Conservation (phyloP, 306 rosid species). For the Canavalia gladiata region DNA sequence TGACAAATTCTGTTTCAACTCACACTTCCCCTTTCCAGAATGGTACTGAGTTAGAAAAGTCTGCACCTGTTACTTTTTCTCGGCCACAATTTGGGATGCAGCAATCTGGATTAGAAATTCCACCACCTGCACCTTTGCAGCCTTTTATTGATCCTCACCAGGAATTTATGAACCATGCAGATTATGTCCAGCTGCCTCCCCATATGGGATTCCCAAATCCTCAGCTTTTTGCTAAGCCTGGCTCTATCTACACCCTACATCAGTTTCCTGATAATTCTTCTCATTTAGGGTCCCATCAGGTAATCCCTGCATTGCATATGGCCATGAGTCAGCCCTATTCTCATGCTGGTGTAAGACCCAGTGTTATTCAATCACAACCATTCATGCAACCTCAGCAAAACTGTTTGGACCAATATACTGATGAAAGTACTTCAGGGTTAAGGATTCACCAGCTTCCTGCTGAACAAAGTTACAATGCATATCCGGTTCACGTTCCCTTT, state of each 20-base stretch:
- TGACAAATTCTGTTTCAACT: conserved; percentile 57
- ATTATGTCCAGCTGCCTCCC: conserved; percentile 67
- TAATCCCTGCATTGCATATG: conserved; percentile 70
- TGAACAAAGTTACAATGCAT: conserved; percentile 73
- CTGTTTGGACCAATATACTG: conserved; percentile 63
- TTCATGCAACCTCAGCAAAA: conserved; percentile 68
- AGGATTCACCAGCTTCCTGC: conserved; percentile 75
- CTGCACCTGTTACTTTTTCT: conserved; percentile 56
- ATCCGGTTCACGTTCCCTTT: conserved; percentile 71
- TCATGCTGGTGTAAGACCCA: conserved; percentile 63
- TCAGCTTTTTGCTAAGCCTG: conserved; percentile 60
- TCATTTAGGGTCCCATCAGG: conserved; percentile 57
- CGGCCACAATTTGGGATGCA: conserved; percentile 64
- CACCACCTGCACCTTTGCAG: conserved; percentile 60
- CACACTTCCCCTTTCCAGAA: conserved; percentile 57
- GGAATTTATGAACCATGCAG: conserved; percentile 61
- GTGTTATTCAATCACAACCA: conserved; percentile 65
- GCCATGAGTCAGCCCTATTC: conserved; percentile 69
- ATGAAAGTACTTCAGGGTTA: conserved; percentile 64
- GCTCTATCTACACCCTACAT: conserved; percentile 65
- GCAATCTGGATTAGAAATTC: conserved; percentile 65
- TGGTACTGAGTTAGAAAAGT: conserved; percentile 65
- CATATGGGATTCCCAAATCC: conserved; percentile 72
- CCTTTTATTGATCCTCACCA: conserved; percentile 66
- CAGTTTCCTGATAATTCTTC: conserved; percentile 59